Evolutionary conservation across 345 rosid genomes (phyloP).

Genomic region (Salix caprea): DNA sequence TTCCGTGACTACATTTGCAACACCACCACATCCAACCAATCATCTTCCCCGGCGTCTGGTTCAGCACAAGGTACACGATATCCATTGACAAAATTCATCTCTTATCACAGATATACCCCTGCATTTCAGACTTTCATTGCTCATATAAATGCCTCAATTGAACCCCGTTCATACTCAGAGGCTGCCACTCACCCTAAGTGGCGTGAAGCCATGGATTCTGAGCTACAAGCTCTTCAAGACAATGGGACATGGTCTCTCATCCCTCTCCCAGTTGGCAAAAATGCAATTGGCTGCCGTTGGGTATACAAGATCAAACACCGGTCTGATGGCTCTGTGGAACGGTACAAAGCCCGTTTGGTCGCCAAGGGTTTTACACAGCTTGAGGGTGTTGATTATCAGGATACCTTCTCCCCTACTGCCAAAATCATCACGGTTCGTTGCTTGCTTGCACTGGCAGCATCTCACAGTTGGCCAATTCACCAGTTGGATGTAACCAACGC

Average conservation of each 20-base stretch:
- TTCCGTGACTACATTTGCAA: neutral
- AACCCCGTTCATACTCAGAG: neutral
- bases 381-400: neutral
- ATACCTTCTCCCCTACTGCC: neutral
- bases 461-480: neutral
- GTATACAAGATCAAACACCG: neutral
- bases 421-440: neutral
- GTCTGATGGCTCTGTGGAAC: neutral
- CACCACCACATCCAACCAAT: neutral
- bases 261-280: neutral
- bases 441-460: neutral
- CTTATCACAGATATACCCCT: neutral
- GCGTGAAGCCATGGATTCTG: neutral
- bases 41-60: neutral
- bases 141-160: neutral
- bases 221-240: neutral
- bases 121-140: neutral
- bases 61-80: neutral
- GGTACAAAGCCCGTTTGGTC: neutral
- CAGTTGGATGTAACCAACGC: neutral
- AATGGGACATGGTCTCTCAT: neutral
- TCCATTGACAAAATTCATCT: neutral
- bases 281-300: neutral
- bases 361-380: neutral
- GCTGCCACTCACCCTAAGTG: neutral